phyloP scores from a whole-genome alignment of 2,329 filamentous ascomycete species.

The Drechmeria coniospora region DNA sequence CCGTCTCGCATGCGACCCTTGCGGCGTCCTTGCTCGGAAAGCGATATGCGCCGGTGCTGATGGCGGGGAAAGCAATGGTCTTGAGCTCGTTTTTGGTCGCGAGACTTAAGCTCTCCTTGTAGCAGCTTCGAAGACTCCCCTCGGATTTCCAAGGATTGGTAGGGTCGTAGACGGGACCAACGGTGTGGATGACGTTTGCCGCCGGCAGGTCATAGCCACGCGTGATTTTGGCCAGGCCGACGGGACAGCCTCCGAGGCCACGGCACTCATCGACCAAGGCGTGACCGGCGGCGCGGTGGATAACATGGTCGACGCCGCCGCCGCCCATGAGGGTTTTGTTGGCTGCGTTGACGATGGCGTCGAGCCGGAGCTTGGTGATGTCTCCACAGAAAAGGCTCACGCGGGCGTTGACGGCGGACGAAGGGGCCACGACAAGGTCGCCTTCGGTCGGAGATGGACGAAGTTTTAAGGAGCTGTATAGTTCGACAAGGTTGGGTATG shows the following conservation, averaged over 20 bases:
- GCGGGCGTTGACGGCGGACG: conserved; percentile 49
- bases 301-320: conserved; percentile 81
- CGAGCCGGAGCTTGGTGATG: conserved; percentile 64
- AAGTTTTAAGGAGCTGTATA: conserved; percentile 40
- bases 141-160: conserved; percentile 20
- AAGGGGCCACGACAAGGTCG: conserved; percentile 16
- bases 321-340: conserved; percentile 67
- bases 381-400: conserved; percentile 59
- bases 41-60: conserved; percentile 83
- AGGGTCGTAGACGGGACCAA: conserved; percentile 61
- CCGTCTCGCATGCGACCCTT: conserved; percentile 46
- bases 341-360: conserved; percentile 87
- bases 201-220: conserved; percentile 60
- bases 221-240: conserved; percentile 74
- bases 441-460: conserved; percentile 8
- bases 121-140: conserved; percentile 44
- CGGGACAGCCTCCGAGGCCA: conserved; percentile 55
- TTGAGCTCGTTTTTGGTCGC: conserved; percentile 50
- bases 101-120: conserved; percentile 54
- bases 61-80: conserved; percentile 65
- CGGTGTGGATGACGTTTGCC: conserved; percentile 72
- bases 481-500: conserved; percentile 46
- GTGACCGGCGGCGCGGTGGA: conserved; percentile 68
- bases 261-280: conserved; percentile 54
- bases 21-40: conserved; percentile 68